These are phyloP conservation scores for Pyrenophora graminea DNA, from an alignment of 2,329 filamentous ascomycete genomes.

Conservation along the genomic window DNA sequence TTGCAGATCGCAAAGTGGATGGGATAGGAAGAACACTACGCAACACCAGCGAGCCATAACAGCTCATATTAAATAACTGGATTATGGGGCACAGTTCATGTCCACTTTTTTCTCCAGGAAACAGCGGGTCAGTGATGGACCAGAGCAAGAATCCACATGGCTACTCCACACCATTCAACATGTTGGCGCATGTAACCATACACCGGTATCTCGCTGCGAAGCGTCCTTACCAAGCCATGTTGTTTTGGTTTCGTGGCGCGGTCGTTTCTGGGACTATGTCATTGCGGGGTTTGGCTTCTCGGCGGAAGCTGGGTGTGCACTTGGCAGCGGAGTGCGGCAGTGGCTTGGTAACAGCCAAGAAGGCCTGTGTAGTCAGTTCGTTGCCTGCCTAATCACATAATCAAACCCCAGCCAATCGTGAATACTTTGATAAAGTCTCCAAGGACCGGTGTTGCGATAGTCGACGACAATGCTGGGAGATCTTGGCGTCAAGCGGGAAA, in stretches of 20 bases:
- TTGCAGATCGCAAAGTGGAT: slow-evolving; percentile 9
- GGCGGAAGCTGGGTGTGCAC: slow-evolving; percentile 21
- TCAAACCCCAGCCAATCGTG: slow-evolving; percentile 7
- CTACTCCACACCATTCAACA: slow-evolving; percentile 18
- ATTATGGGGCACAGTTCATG: slow-evolving; percentile 2
- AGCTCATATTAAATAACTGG: slow-evolving; percentile 18
- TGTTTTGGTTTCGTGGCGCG: slow-evolving; percentile 5
- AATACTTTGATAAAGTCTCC: background rate
- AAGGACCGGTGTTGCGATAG: slow-evolving; percentile 2
- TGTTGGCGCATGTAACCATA: slow-evolving; percentile 35
- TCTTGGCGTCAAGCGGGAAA: slow-evolving; percentile 18
- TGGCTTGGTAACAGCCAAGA: slow-evolving; percentile 16
- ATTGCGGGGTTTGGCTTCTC: slow-evolving; percentile 32
- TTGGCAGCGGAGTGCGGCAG: slow-evolving; percentile 25
- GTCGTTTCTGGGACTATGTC: slow-evolving; percentile 30
- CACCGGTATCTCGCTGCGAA: slow-evolving; percentile 16
- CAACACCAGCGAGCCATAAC: background rate
- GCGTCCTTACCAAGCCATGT: slow-evolving; percentile 18
- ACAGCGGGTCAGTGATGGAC: slow-evolving; percentile 11
- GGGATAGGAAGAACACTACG: slow-evolving; percentile 5
- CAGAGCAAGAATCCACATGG: slow-evolving; percentile 17
- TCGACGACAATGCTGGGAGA: slow-evolving; percentile 7
- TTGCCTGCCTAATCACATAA: slow-evolving; percentile 2
- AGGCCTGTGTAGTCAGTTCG: slow-evolving; percentile 7
- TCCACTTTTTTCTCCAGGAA: slow-evolving; percentile 14